phyloP scores from a whole-genome alignment of 352 stramenopile genomes.

The Phytophthora idaei region DNA sequence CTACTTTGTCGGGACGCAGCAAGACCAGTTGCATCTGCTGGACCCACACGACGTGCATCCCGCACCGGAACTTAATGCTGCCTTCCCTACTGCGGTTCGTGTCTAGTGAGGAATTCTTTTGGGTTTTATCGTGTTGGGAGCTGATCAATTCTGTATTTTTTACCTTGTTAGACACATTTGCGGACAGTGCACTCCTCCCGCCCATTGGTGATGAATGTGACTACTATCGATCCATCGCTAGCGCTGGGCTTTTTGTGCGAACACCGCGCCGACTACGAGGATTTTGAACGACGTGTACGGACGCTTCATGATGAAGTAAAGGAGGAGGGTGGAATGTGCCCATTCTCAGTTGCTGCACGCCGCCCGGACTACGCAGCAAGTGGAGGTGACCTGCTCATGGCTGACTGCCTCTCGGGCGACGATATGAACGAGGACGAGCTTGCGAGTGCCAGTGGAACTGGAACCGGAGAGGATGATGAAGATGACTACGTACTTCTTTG shows the following conservation, averaged over 20 bases:
- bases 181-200: conserved; percentile 57
- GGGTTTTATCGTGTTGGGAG: neutral
- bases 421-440: conserved; percentile 29
- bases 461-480: conserved; percentile 49
- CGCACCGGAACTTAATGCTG: conserved; percentile 68
- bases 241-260: conserved; percentile 94
- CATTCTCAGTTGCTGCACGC: conserved; percentile 68
- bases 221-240: conserved; percentile 93
- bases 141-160: conserved; percentile 4
- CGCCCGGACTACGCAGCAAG: conserved; percentile 66
- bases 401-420: conserved; percentile 70
- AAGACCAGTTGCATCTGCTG: conserved; percentile 79
- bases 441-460: conserved; percentile 14
- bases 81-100: conserved; percentile 74
- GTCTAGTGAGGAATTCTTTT: neutral
- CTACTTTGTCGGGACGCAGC: conserved; percentile 94
- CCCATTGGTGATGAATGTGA: conserved; percentile 82
- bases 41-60: conserved; percentile 86
- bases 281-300: conserved; percentile 64
- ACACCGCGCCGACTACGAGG: conserved; percentile 68
- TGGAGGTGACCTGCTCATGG: conserved; percentile 49
- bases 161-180: conserved; percentile 61
- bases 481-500: conserved; percentile 81
- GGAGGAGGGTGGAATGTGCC: conserved; percentile 51
- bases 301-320: conserved; percentile 50